A percentile compares a stretch with the other conserved stretches of the same genome.
These are phyloP conservation scores for Teratosphaeria zuluensis DNA, from an alignment of 2,329 filamentous ascomycete genomes.

Conservation along the genomic window DNA sequence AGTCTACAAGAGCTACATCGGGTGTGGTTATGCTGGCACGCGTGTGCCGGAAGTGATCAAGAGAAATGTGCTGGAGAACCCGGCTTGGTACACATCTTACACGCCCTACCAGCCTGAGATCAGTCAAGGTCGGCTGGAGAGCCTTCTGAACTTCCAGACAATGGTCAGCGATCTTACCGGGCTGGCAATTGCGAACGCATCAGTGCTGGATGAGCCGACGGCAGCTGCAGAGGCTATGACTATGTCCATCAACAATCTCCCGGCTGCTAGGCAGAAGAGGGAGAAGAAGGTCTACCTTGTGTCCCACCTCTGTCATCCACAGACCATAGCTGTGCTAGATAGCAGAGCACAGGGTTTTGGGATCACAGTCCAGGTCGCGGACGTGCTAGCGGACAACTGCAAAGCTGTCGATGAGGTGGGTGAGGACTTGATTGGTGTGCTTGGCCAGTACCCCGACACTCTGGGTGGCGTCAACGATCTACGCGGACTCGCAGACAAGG, in stretches of 20 bases:
- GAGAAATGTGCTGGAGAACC: constrained; percentile 84
- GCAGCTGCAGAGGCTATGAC: constrained; percentile 96
- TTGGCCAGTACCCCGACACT: constrained; percentile 93
- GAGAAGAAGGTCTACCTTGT: constrained; percentile 74
- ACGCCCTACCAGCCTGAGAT: constrained; percentile 97
- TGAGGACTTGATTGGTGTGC: constrained; percentile 73
- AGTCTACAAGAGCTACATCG: constrained; percentile 62
- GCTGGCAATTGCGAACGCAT: constrained; percentile 81
- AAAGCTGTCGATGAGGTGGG: constrained; percentile 63
- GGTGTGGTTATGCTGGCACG: constrained; percentile 81
- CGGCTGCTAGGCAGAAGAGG: constrained; percentile 61
- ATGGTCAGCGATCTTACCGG: constrained; percentile 81
- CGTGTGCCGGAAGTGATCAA: constrained; percentile 82
- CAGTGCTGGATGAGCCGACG: constrained; percentile 80
- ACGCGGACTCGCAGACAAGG: constrained; percentile 59
- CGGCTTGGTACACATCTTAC: constrained; percentile 96
- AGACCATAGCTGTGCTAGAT: constrained; percentile 73
- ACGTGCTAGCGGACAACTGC: constrained; percentile 57
- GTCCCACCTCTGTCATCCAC: constrained; percentile 70
- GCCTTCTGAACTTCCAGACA: constrained; percentile 90
- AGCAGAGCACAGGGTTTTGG: constrained; percentile 88
- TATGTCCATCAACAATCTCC: constrained; percentile 68
- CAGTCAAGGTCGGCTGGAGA: constrained; percentile 87
- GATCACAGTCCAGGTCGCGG: constrained; percentile 63
- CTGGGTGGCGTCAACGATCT: constrained; percentile 72